Base-by-base conservation (phyloP, 78 protist genomes). In the Chrysochromulina parva region DNA sequence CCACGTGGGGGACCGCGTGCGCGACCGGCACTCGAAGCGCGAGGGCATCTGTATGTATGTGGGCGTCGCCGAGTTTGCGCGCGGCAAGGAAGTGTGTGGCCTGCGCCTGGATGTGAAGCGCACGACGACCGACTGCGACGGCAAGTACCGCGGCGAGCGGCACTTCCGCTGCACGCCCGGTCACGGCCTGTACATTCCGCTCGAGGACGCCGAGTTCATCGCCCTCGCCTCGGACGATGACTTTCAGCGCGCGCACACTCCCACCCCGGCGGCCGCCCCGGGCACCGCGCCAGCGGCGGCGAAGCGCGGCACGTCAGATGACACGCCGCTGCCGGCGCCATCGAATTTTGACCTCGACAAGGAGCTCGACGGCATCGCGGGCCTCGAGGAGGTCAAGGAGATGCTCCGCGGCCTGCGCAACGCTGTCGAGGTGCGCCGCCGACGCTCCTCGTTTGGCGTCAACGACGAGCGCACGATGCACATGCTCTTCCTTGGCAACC, bases 401-500 rank as follows among this genome's bases (percentile, higher is more conserved):
- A 89, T 89, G 92, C 92, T 89, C 17, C 88, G 71, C 7, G 50
- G 67, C 16, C 48, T 89, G 28, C 74, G 57, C 52, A 67, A 88
- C 71, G 19, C 54, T 28, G 57, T 58, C 28, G 71, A 2, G 24
- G 78, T 19, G 4, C 4, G 26, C 28, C 28, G 28, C n/a, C 71
- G 71, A 13, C 71, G 71, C 14, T 10, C 71, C 17, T 7, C 14
- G 14, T 60, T 66, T 54, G 90, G 90, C 52, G 69, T 88, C 53
- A 20, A 66, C 16, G 58, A 66, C 38, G 73, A 69, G n/a, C 92
- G 84, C 67, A 78, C 38, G 38, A 3, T 89, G 48, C 65, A 89
- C 87, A 89, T 89, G 92, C 71, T 89, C 62, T 89, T 89, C 76
- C 78, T 89, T 26, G 92, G 92, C 50, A 60, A 54, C 16, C 88